Percentiles rank a stretch among this genome's conserved stretches.
These are phyloP conservation scores for Sporothrix pseudoabietina DNA, from an alignment of 2,329 filamentous ascomycete genomes.

Conservation along the genomic window DNA sequence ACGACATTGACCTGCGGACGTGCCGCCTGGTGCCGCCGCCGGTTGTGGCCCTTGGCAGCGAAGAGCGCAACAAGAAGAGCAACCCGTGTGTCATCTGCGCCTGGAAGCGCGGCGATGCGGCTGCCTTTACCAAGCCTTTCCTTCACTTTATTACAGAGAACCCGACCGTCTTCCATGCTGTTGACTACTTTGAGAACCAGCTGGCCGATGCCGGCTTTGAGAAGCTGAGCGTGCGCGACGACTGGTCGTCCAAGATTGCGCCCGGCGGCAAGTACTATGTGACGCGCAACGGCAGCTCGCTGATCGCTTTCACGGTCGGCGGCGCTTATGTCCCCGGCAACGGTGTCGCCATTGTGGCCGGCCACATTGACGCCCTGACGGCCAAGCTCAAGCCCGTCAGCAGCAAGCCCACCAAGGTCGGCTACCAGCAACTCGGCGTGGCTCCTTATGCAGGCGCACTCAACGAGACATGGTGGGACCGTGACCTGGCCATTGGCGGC, in stretches of 20 bases:
- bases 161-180: constrained; percentile 91
- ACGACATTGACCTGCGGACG: constrained; percentile 24
- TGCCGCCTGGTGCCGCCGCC: constrained; percentile 26
- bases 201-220: constrained; percentile 72
- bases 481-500: constrained; percentile 88
- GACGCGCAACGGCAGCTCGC: constrained; percentile 43
- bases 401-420: constrained; percentile 78
- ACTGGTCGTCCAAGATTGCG: constrained; percentile 72
- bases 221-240: constrained; percentile 75
- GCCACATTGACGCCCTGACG: constrained; percentile 90
- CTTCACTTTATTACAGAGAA: constrained; percentile 85
- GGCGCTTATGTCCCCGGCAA: constrained; percentile 44
- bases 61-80: constrained; percentile 32
- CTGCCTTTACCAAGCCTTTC: constrained; percentile 79
- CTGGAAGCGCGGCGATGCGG: constrained; percentile 51
- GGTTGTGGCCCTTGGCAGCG: constrained; percentile 1
- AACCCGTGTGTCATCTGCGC: constrained; percentile 45
- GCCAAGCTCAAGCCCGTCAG: constrained; percentile 90
- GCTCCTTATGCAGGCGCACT: constrained; percentile 89
- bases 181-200: constrained; percentile 74
- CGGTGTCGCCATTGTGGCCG: constrained; percentile 61
- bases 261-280: constrained; percentile 60
- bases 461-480: constrained; percentile 94
- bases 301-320: constrained; percentile 45
- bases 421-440: constrained; percentile 86